phyloP scores from a whole-genome alignment of 257 asterid genomes.

The Cynanchum wilfordii region DNA sequence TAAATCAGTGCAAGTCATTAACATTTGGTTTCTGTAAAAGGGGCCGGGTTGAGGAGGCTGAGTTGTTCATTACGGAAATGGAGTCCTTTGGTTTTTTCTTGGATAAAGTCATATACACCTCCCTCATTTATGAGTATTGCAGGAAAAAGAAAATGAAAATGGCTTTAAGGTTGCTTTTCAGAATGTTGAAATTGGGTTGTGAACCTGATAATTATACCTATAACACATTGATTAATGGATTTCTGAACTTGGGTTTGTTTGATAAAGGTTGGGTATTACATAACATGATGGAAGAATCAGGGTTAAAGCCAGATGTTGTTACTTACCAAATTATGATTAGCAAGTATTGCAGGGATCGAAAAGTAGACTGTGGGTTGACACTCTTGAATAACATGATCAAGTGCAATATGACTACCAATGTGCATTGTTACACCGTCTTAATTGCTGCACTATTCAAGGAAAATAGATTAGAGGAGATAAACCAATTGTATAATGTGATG shows the following conservation, averaged over 20 bases:
- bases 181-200: constrained; percentile 52
- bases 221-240: constrained; percentile 51
- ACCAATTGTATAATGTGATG: constrained; percentile 35
- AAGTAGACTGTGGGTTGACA: constrained; percentile 40
- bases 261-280: constrained; percentile 36
- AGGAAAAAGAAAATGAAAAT: constrained; percentile 47
- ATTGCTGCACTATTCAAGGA: constrained; percentile 45
- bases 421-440: constrained; percentile 52
- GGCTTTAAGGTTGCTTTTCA: constrained; percentile 54
- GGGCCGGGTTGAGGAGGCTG: constrained; percentile 54
- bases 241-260: constrained; percentile 38
- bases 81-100: constrained; percentile 44
- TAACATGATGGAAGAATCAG: constrained; percentile 40
- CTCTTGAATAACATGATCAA: constrained; percentile 36
- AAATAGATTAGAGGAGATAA: constrained; percentile 34
- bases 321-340: constrained; percentile 52
- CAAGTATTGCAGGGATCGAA: constrained; percentile 40
- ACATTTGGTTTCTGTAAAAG: constrained; percentile 40
- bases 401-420: constrained; percentile 32
- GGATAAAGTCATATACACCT: constrained; percentile 46
- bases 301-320: constrained; percentile 42
- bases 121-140: constrained; percentile 46
- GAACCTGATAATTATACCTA: constrained; percentile 47
- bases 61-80: constrained; percentile 35
- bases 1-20: constrained; percentile 44